Evolutionary conservation across 2,329 filamentous ascomycete species (phyloP).

Genomic region (Hirsutella rhossiliensis): DNA sequence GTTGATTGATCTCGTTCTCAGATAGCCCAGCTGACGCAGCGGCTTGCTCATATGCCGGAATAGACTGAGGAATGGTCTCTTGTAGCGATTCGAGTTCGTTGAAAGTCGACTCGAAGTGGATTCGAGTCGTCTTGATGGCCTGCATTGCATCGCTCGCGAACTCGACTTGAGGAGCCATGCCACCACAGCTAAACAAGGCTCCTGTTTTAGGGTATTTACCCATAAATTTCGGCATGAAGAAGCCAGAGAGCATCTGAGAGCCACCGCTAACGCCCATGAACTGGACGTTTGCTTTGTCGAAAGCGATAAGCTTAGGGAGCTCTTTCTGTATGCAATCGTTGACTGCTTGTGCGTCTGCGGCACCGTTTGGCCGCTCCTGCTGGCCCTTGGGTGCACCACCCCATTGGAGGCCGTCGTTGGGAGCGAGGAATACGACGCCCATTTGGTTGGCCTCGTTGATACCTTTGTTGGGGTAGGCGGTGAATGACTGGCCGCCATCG

Average conservation of each 20-base stretch:
- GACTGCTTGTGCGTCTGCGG: slow-evolving; percentile 42
- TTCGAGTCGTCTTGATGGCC: slow-evolving; percentile 31
- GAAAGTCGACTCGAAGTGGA: slow-evolving; percentile 45
- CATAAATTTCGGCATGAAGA: slow-evolving; percentile 46
- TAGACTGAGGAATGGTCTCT: slow-evolving; percentile 33
- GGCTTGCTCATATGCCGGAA: slow-evolving; percentile 37
- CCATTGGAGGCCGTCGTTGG: slow-evolving; percentile 44
- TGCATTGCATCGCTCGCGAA: slow-evolving; percentile 28
- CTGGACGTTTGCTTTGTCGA: slow-evolving; percentile 37
- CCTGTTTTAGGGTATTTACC: slow-evolving; percentile 35
- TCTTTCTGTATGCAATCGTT: slow-evolving; percentile 36
- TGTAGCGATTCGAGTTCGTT: slow-evolving; percentile 37
- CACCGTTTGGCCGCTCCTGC: slow-evolving; percentile 40
- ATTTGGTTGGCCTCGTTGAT: slow-evolving; percentile 33
- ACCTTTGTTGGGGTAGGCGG: slow-evolving; percentile 29
- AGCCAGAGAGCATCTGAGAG: slow-evolving; percentile 38
- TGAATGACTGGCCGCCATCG: neutral
- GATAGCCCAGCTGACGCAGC: slow-evolving; percentile 30
- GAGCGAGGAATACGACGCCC: slow-evolving; percentile 41
- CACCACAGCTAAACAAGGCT: slow-evolving; percentile 45
- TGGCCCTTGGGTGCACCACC: slow-evolving; percentile 34
- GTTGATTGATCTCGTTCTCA: slow-evolving; percentile 29
- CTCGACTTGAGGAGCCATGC: slow-evolving; percentile 37
- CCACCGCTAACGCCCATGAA: slow-evolving; percentile 48
- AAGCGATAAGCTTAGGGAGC: slow-evolving; percentile 39